Percentiles rank a stretch among this genome's conserved stretches.
phyloP scores from a whole-genome alignment of 1,284 basidiomycete species.

The Fistulinella cinereoalba region DNA sequence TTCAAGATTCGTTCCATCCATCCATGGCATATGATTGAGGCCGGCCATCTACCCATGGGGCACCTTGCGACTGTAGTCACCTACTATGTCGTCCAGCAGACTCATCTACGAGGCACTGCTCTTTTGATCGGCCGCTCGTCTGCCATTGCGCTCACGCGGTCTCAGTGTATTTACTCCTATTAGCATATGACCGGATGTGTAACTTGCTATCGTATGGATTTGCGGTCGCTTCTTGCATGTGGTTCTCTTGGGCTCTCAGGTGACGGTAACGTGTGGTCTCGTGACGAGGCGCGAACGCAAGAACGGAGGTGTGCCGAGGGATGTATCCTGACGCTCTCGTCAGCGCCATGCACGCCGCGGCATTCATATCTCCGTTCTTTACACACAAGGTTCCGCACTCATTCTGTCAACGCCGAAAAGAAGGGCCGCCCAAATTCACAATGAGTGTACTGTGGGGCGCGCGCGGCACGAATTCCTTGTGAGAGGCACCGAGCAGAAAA shows the following conservation, averaged over 20 bases:
- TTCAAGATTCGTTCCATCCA: neutral
- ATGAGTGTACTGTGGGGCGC: neutral
- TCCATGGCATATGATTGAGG: neutral
- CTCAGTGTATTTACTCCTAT: constrained; percentile 13
- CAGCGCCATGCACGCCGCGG: constrained; percentile 15
- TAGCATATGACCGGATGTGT: neutral
- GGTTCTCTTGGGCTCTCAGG: constrained; percentile 3
- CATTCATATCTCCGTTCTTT: constrained; percentile 15
- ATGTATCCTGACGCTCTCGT: constrained; percentile 7
- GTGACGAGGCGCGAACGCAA: constrained; percentile 2
- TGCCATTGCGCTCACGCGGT: constrained; percentile 2
- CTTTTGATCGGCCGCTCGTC: constrained; percentile 3
- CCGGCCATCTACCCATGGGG: neutral
- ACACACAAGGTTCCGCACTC: constrained; percentile 3
- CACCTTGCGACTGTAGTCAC: neutral
- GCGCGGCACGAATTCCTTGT: constrained; percentile 10
- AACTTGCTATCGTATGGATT: neutral
- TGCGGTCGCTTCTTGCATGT: constrained; percentile 6
- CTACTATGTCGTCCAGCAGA: neutral
- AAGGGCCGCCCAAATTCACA: constrained; percentile 6
- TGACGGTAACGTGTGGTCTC: constrained; percentile 3
- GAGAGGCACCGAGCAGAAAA: neutral
- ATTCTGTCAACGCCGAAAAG: constrained; percentile 6
- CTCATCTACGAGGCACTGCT: constrained; percentile 2
- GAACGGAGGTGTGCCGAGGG: constrained; percentile 8